Evolutionary conservation across 495 filamentous ascomycete genomes (phyloP).

Genomic region (Penicillium flavigenum): DNA sequence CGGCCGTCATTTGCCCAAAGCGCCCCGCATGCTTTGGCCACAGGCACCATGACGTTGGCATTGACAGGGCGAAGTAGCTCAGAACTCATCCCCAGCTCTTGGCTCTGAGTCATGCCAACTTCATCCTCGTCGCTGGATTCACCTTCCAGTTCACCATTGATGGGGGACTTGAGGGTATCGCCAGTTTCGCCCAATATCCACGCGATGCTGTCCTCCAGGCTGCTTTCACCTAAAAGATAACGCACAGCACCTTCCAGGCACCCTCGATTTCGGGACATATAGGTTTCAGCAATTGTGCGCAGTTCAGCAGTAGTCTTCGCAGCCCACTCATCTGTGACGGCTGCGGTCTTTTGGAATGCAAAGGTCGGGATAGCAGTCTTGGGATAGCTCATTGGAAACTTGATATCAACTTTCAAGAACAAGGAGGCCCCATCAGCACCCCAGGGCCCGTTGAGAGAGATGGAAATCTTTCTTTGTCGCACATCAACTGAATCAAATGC

Average conservation of each 20-base stretch:
- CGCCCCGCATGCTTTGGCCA: conserved; percentile 72
- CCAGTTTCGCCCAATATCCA: conserved; percentile 57
- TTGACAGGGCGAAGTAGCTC: conserved; percentile 56
- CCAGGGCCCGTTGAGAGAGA: conserved; percentile 88
- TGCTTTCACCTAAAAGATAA: conserved; percentile 82
- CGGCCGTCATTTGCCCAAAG: conserved; percentile 75
- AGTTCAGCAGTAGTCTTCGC: conserved; percentile 65
- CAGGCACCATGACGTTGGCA: conserved; percentile 72
- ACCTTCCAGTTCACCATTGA: conserved; percentile 61
- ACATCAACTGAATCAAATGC: conserved; percentile 84
- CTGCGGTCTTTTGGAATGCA: conserved; percentile 71
- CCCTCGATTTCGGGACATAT: conserved; percentile 66
- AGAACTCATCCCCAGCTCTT: conserved; percentile 55
- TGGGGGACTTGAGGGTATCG: conserved; percentile 46
- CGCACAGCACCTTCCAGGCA: conserved; percentile 80
- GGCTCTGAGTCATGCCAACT: conserved; percentile 53
- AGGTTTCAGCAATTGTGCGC: conserved; percentile 65
- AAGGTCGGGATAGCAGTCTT: conserved; percentile 63
- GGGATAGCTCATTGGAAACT: conserved; percentile 79
- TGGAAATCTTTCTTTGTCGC: conserved; percentile 64
- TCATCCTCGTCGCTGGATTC: conserved; percentile 89
- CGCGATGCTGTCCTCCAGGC: conserved; percentile 68
- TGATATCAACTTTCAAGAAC: conserved; percentile 75
- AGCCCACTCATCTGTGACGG: conserved; percentile 68
- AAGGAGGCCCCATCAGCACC: conserved; percentile 65